Base-by-base conservation (phyloP, 2,329 filamentous ascomycete genomes). In the Microcera coccophila region DNA sequence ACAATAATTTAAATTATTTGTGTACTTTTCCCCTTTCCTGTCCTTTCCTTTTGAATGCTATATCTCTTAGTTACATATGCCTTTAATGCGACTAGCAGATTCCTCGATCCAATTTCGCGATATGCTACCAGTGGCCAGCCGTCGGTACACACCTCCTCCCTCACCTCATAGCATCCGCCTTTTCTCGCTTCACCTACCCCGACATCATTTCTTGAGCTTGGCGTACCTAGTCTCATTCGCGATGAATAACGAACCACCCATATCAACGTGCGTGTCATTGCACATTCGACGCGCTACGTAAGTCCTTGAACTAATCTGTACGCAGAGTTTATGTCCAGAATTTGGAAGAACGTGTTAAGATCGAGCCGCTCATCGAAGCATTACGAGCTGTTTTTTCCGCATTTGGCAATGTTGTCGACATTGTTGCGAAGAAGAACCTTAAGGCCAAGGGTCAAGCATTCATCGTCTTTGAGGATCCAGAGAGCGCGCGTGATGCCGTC, bases 391-490 rank as follows among this genome's bases (percentile, higher is more conserved):
- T 97, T 59, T 97, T 97, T 70, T 82, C 82, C 50, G 87, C 95
- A 66, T 96, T 93, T 67, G 93, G 93, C 50, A 83, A 74, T 44
- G 81, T 95, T 48, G 70, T 95, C 55, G 90, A 95, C 50, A 80
- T 95, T 39, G 79, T 95, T 46, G 87, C 87, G 34, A 95, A 95
- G 72, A 88, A 81, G 51, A 96, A 94, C 65, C 68, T 97, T 21
- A 90, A 87, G 64, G 87, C 89, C 33, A 96, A 94, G 64, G 93
- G 93, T 11, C 93, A 98, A 69, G 93, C 93, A 1, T 98, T 98
- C 62, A 71, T 98, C 38, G 90, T 97, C 35, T 97, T 90, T 63
- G 89, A 94, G 57, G 78, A 74, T 48, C 72, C 84, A n/a, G 85
- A 90, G 42, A 80, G 83, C n/a, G 90, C 90, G 3, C 73, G 78